Evolutionary conservation across 257 asterid species (phyloP).

Genomic region (Solanum chiquidenum): DNA sequence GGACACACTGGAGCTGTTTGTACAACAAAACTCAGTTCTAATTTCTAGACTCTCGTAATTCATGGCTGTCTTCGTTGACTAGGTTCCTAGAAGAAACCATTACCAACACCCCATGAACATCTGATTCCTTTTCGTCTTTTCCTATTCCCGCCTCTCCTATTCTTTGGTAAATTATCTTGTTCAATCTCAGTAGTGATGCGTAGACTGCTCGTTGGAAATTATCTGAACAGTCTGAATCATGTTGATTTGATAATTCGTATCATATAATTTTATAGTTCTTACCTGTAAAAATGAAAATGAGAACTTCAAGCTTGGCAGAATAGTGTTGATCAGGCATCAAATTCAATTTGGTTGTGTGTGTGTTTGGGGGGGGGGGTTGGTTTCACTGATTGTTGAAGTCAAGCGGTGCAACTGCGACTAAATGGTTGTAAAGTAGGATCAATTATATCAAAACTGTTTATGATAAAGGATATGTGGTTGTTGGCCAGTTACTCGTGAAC

Average conservation of each 20-base stretch:
- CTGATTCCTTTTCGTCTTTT: neutral
- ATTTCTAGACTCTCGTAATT: neutral
- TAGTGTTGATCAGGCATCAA: neutral
- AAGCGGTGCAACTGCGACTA: neutral
- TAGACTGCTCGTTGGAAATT: neutral
- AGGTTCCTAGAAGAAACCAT: neutral
- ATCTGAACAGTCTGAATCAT: neutral
- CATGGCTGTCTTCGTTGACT: neutral
- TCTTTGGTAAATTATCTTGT: neutral
- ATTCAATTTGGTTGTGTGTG: neutral
- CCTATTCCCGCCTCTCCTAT: neutral
- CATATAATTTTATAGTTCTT: neutral
- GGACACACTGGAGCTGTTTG: neutral
- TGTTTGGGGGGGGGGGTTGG: neutral
- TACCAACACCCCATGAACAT: neutral
- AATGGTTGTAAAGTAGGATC: neutral
- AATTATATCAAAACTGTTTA: neutral
- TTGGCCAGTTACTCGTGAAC: neutral
- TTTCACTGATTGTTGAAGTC: neutral
- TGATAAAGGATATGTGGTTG: neutral
- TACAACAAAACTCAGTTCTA: neutral
- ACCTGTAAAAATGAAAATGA: neutral
- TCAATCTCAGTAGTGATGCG: neutral
- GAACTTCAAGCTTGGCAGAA: neutral
- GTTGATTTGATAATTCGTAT: neutral